Conservation (phyloP, 306 rosid species). For the Glycine latifolia region DNA sequence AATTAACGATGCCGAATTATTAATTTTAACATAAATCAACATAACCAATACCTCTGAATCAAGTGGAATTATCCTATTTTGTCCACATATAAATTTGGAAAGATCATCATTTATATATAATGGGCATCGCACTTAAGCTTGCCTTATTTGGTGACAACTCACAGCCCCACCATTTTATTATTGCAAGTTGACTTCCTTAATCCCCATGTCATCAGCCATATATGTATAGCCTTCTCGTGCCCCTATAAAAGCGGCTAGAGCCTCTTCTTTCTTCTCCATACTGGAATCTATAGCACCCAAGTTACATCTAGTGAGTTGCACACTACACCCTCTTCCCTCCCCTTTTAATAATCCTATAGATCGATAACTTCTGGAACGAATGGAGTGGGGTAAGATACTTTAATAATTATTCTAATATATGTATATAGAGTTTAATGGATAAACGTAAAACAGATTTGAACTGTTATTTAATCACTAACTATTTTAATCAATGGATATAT, state of each 20-base stretch:
- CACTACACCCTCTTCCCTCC: neutral
- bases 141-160: conserved; percentile 56
- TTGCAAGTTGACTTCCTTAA: conserved; percentile 33
- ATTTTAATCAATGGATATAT: too few relatives aligned
- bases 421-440: neutral
- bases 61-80: conserved; percentile 52
- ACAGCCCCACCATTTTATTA: conserved; percentile 50
- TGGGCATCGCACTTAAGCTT: conserved; percentile 60
- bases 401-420: neutral
- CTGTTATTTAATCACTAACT: too few relatives aligned
- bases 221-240: conserved; percentile 19
- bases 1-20: conserved; percentile 2
- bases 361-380: neutral
- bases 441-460: too few relatives aligned
- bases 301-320: conserved; percentile 34
- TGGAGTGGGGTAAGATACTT: neutral
- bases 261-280: conserved; percentile 37
- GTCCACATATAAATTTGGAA: conserved; percentile 35
- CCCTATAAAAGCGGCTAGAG: conserved; percentile 51
- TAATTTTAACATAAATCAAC: neutral
- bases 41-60: conserved; percentile 23
- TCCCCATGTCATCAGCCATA: conserved; percentile 5
- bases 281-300: neutral
- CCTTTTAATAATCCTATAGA: neutral
- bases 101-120: conserved; percentile 41